These are phyloP conservation scores for Karstenula rhodostoma DNA, from an alignment of 2,329 filamentous ascomycete genomes.

Conservation along the genomic window DNA sequence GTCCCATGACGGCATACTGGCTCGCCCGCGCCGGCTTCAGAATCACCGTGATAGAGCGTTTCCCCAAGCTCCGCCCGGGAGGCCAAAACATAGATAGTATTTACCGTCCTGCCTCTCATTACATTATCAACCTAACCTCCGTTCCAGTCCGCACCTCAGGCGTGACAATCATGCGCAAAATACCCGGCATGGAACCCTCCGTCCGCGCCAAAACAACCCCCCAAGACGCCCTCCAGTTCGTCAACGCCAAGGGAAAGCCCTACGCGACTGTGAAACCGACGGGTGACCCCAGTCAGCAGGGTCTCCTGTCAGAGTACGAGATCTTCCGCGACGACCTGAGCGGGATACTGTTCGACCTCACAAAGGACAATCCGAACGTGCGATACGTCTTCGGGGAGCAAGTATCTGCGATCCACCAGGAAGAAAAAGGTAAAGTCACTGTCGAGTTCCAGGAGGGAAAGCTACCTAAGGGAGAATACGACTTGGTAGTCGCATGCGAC, in stretches of 20 bases:
- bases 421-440: conserved; percentile 13
- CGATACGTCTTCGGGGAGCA: conserved; percentile 28
- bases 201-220: conserved; percentile 42
- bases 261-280: conserved; percentile 35
- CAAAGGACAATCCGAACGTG: conserved; percentile 26
- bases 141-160: conserved; percentile 46
- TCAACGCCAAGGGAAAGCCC: conserved; percentile 29
- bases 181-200: conserved; percentile 45
- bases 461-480: conserved; percentile 15
- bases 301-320: conserved; percentile 29
- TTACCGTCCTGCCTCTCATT: no score
- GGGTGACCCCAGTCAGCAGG: conserved; percentile 32
- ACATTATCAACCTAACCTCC: background rate
- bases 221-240: conserved; percentile 48
- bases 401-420: conserved; percentile 18
- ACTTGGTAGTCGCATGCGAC: conserved; percentile 30
- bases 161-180: conserved; percentile 48
- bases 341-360: conserved; percentile 35
- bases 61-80: conserved; percentile 43
- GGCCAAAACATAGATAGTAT: conserved; percentile 52
- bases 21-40: conserved; percentile 36
- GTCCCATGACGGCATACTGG: conserved; percentile 42
- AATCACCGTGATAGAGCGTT: conserved; percentile 54
- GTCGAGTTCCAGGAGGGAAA: conserved; percentile 39
- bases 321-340: conserved; percentile 38